Evolutionary conservation across 2,329 filamentous ascomycete species (phyloP).

Genomic region (Scedosporium aurantiacum): DNA sequence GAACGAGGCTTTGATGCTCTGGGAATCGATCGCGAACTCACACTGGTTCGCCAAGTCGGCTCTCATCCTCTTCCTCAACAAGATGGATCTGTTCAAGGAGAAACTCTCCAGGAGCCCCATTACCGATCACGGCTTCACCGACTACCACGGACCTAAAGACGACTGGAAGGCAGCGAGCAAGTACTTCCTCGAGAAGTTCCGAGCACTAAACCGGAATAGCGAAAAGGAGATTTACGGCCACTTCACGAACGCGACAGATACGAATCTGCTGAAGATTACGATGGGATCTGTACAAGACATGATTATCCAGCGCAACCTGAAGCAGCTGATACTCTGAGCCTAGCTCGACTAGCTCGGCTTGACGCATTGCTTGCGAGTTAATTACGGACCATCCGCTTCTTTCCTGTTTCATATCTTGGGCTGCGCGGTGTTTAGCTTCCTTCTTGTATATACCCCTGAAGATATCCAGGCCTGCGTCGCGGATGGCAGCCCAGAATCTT

Average conservation of each 20-base stretch:
- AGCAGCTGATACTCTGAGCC: constrained; percentile 58
- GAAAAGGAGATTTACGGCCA: constrained; percentile 54
- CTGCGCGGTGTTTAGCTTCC: not conserved
- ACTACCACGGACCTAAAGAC: constrained; percentile 61
- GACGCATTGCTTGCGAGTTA: not conserved
- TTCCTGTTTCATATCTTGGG: not conserved
- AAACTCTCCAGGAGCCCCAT: constrained; percentile 64
- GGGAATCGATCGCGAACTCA: constrained; percentile 76
- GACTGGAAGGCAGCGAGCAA: constrained; percentile 67
- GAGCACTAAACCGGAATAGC: constrained; percentile 59
- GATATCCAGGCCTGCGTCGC: not conserved
- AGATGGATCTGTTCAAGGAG: constrained; percentile 75
- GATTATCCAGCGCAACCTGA: constrained; percentile 75
- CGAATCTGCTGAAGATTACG: constrained; percentile 72
- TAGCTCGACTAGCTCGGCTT: not conserved
- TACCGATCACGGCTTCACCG: constrained; percentile 62
- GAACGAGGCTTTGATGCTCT: constrained; percentile 80
- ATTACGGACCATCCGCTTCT: not conserved
- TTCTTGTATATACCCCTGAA: not conserved
- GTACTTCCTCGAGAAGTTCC: constrained; percentile 75
- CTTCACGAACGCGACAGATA: constrained; percentile 52
- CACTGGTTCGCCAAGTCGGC: constrained; percentile 78
- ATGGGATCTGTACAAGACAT: constrained; percentile 82
- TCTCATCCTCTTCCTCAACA: constrained; percentile 77
- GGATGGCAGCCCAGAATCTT: not conserved